Evolutionary conservation across 1,284 basidiomycete species (phyloP), one percentile per base, ranked within the genome.

Genomic region (Clitocybe nebularis): DNA sequence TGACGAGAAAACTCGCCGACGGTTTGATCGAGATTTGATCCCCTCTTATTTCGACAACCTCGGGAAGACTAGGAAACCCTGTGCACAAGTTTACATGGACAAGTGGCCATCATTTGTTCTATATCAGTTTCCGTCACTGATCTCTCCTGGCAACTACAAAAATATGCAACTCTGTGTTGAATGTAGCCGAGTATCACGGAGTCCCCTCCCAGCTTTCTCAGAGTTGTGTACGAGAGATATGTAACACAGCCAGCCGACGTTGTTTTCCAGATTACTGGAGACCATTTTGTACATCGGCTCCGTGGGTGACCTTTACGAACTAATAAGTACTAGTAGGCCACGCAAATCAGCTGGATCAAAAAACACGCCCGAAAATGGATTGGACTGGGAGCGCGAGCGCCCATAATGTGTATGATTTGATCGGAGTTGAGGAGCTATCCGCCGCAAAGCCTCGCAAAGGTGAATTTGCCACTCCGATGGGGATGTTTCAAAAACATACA

Each of bases 381-480:
- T 39, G 40, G 28, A 37, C 34, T 36, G 37, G 23, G 26, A 40
- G 34, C 20, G 28, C 26, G 41, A 44, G 47, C 45, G 47, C 46
- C 45, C 41, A 47, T 45, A 45, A 44, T 38, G 28, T 37, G 47
- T 36, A 44, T 43, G 37, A 37, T 29, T 17, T 54, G 52, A 54
- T 54, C 52, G 52, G 52, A 54, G 37, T 45, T 50, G 17, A 36
- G 33, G 36, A 21, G 38, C 47, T 45, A 47, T 43, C 41, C 45
- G 45, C 50, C 52, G 50, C 47, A 45, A 43, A 36, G 26, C 34
- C 33, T 44, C 38, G 36, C 29, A 37, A 44, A 41, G 28, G 41
- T 35, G 38, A 35, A 44, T 33, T 29, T 26, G 41, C 36, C 17
- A 22, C 33, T 39, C 22, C 22, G 40, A 52, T 49, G 52, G 48